Conservation (phyloP, 306 rosid species). For the Cajanus cajan region DNA sequence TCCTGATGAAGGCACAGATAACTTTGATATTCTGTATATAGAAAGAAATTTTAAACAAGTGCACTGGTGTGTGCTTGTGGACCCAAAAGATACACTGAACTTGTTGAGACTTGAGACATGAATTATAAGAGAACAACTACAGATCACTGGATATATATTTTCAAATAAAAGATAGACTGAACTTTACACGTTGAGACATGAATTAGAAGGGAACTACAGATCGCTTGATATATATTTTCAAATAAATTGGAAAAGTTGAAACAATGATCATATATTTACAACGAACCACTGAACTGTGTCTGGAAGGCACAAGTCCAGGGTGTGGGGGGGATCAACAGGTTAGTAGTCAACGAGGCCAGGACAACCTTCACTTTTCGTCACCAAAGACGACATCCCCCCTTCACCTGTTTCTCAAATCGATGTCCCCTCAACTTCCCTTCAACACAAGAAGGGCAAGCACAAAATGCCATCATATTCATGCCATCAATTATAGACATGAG, state of each 20-base stretch:
- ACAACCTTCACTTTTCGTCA: constrained; percentile 26
- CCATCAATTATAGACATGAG: constrained; percentile 24
- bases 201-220: constrained; percentile 49
- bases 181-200: constrained; percentile 14
- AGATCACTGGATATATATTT: constrained; percentile 47
- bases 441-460: constrained; percentile 34
- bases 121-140: constrained; percentile 48
- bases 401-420: constrained; percentile 17
- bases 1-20: constrained; percentile 12
- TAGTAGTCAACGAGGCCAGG: constrained; percentile 50
- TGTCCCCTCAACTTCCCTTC: constrained; percentile 44
- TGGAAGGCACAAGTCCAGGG: constrained; percentile 35
- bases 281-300: constrained; percentile 46
- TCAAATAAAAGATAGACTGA: constrained; percentile 25
- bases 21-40: constrained; percentile 12
- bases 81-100: neutral
- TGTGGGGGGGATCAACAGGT: constrained; percentile 46
- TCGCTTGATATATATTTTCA: constrained; percentile 46
- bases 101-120: constrained; percentile 7
- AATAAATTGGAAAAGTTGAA: constrained; percentile 49
- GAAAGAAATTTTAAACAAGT: neutral
- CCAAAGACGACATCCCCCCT: constrained; percentile 36
- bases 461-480: constrained; percentile 41
- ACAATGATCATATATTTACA: constrained; percentile 66
- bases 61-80: constrained; percentile 29